phyloP scores from a whole-genome alignment of 148 eudicot species.

The Diospyros lotus region DNA sequence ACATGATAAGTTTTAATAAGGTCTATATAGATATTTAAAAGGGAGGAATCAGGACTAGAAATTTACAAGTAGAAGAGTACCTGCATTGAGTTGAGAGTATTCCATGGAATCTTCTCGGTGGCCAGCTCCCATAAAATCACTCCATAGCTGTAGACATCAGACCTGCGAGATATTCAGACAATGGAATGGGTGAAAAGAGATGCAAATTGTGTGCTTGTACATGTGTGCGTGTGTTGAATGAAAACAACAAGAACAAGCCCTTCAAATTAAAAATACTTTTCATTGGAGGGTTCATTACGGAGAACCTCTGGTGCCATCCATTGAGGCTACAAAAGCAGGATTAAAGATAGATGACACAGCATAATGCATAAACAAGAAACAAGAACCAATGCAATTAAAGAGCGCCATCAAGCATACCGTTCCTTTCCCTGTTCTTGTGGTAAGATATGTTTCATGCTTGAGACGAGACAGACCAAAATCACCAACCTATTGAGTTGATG shows the following conservation, averaged over 20 bases:
- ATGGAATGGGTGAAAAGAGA: neutral
- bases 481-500: constrained; percentile 59
- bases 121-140: constrained; percentile 93
- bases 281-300: constrained; percentile 88
- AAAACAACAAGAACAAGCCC: neutral
- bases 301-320: constrained; percentile 99
- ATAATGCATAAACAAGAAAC: neutral
- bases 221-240: neutral
- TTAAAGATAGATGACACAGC: neutral
- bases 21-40: neutral
- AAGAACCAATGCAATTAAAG: neutral
- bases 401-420: constrained; percentile 50
- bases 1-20: neutral
- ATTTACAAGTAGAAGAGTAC: constrained; percentile 20
- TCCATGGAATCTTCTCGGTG: constrained; percentile 95
- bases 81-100: constrained; percentile 94
- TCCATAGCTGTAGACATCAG: constrained; percentile 92
- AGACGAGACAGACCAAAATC: constrained; percentile 98
- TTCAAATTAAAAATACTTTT: constrained; percentile 54
- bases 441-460: constrained; percentile 78
- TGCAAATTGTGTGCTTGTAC: neutral
- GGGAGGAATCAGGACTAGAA: neutral
- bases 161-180: constrained; percentile 41
- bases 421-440: constrained; percentile 90
- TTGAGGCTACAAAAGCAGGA: constrained; percentile 65